These are phyloP conservation scores for Pseudozyma tsukubaensis DNA, from an alignment of 1,284 basidiomycete genomes.

Conservation along the genomic window DNA sequence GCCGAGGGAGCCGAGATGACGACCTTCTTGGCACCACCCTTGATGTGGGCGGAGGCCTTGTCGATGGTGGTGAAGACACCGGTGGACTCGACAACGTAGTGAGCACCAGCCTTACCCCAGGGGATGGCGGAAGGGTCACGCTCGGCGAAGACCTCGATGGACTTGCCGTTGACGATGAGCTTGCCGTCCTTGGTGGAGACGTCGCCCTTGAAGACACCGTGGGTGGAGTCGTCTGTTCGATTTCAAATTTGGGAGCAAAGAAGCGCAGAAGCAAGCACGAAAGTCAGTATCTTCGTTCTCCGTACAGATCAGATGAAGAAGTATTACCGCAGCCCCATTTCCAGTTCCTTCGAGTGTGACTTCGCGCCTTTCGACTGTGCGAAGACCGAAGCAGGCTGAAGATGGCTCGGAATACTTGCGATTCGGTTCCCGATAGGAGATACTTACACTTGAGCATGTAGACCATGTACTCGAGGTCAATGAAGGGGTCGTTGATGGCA, in stretches of 20 bases:
- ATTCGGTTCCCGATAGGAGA: neutral
- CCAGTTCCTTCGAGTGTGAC: no score
- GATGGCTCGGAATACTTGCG: no score
- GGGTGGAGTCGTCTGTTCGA: conserved; percentile 82
- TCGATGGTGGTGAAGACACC: conserved; percentile 97
- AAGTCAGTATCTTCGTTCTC: neutral
- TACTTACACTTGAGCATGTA: conserved; percentile 92
- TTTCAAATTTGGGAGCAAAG: conserved; percentile 11
- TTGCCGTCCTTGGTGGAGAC: conserved; percentile 88
- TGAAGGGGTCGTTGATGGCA: conserved; percentile 79
- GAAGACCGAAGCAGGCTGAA: neutral
- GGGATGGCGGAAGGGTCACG: conserved; percentile 87
- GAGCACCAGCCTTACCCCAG: conserved; percentile 84
- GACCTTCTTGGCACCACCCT: conserved; percentile 99
- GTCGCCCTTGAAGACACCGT: conserved; percentile 91
- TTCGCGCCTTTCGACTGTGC: no score
- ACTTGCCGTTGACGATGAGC: conserved; percentile 85
- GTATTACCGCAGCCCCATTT: no score
- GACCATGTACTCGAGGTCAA: conserved; percentile 78
- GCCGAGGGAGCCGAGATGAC: conserved; percentile 99
- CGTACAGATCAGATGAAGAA: neutral
- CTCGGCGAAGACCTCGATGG: conserved; percentile 83
- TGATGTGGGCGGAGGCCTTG: conserved; percentile 92
- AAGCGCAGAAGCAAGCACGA: neutral
- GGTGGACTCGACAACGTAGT: conserved; percentile 97